Base-by-base conservation (phyloP, 2,329 filamentous ascomycete species). In the Hypoxylon sp. region DNA sequence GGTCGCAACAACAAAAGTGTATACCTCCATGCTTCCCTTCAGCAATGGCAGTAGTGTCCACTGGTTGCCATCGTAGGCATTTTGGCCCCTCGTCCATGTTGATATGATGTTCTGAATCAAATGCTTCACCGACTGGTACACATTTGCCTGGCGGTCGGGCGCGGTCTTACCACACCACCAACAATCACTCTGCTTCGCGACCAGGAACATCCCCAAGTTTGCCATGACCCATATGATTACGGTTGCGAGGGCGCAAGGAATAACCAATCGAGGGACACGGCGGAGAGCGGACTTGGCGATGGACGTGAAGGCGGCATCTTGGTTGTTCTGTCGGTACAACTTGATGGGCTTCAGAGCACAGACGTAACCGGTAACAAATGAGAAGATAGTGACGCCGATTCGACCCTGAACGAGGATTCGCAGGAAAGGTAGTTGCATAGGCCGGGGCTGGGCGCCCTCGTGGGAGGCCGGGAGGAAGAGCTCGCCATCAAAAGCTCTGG, bases 371-470 rank as follows among this genome's bases (percentile, higher is more conserved):
- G 88, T 88, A 42, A 90, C 87, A 51, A 91, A 82, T 73, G 89
- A 86, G 78, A 91, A 91, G 69, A 91, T 88, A 13, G 88, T 86
- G 2, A 91, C 89, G 77, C 89, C 90, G 50, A 88, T 87, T 15
- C 90, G 85, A 21, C 89, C 88, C 73, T 89, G 87, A 54, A 86
- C 82, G 42, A 87, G 80, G 52, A 91, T 83, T 62, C 88, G 86
- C 64, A 90, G 79, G 72, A 87, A 86, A 13, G 88, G 88, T 44
- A 83, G 81, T 76, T 91, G 88, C 66, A 89, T 82, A 31, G 88
- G 70, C 53, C 82, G 81, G 4, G 86, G 84, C 1, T 80, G 74
- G 2, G 79, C 78, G 29, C 82, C 82, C 52, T 84, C 79, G n/a
- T 77, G 77, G 35, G 79, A 79, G 60, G 81, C 79, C 5, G 85